Percentiles rank a stretch among this genome's conserved stretches.
phyloP scores from a whole-genome alignment of 805 yeast genomes.

The Kazachstania martiniae region DNA sequence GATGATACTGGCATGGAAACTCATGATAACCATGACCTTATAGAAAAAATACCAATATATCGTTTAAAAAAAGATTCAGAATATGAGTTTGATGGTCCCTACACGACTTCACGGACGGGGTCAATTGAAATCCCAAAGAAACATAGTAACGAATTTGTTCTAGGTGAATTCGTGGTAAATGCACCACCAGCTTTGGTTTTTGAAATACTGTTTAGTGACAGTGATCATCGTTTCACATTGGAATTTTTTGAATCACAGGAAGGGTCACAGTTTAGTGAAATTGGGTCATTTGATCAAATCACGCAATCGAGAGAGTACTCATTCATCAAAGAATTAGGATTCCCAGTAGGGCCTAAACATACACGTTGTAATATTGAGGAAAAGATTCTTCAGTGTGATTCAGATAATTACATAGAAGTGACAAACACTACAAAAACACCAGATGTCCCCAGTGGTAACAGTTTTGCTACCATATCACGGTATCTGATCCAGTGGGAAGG shows the following conservation, averaged over 20 bases:
- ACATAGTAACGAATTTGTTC: constrained; percentile 37
- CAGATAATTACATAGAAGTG: constrained; percentile 44
- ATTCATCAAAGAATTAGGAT: constrained; percentile 67
- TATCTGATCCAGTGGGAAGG: constrained; percentile 70
- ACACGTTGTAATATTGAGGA: constrained; percentile 67
- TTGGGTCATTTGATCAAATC: constrained; percentile 23
- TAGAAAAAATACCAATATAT: constrained; percentile 10
- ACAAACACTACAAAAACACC: constrained; percentile 65
- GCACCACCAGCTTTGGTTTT: constrained; percentile 75
- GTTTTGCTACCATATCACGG: constrained; percentile 63
- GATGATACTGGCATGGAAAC: constrained; percentile 24
- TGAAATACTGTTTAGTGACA: constrained; percentile 58
- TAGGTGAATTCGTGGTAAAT: constrained; percentile 40
- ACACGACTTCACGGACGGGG: too few relatives aligned
- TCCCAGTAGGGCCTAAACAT: constrained; percentile 85
- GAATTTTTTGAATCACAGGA: constrained; percentile 33
- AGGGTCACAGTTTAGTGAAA: constrained; percentile 28
- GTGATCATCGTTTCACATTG: constrained; percentile 32
- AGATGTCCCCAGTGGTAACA: constrained; percentile 83
- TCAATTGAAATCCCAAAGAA: background rate
- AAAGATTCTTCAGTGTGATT: constrained; percentile 40
- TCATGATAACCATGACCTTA: background rate
- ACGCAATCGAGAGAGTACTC: constrained; percentile 41
- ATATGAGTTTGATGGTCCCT: constrained; percentile 53
- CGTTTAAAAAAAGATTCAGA: constrained; percentile 4